Evolutionary conservation across 1,284 basidiomycete species (phyloP).

Genomic region (Volvariella volvacea): DNA sequence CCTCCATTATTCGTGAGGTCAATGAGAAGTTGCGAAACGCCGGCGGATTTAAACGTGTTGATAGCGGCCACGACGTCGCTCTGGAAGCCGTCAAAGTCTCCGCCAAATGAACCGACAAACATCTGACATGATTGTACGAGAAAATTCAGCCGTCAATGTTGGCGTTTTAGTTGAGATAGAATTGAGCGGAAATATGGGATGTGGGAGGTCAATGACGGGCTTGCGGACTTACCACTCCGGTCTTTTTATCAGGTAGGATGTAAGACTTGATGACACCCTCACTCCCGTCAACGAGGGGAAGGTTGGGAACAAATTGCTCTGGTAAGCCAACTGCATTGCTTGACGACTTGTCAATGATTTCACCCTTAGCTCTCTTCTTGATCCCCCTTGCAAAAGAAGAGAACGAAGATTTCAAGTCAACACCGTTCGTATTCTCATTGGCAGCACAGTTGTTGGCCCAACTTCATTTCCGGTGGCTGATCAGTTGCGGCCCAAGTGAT

Average conservation of each 20-base stretch:
- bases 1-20: conserved; percentile 60
- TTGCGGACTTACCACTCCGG: conserved; percentile 53
- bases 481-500: not conserved
- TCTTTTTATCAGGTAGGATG: conserved; percentile 49
- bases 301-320: conserved; percentile 38
- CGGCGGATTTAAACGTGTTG: conserved; percentile 37
- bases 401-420: conserved; percentile 32
- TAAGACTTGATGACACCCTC: conserved; percentile 53
- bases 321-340: conserved; percentile 42
- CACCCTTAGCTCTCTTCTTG: conserved; percentile 27
- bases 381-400: conserved; percentile 10
- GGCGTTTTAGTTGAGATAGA: too few species aligned
- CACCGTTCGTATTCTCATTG: conserved; percentile 45
- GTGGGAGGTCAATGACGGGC: too few species aligned
- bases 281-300: conserved; percentile 39
- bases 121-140: conserved; percentile 26
- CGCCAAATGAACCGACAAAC: conserved; percentile 57
- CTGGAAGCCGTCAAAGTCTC: conserved; percentile 47
- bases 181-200: too few species aligned
- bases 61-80: conserved; percentile 42
- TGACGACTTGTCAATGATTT: conserved; percentile 37
- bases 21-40: conserved; percentile 46
- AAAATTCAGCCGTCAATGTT: not conserved
- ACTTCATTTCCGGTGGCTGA: conserved; percentile 26
- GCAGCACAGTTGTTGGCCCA: conserved; percentile 59